phyloP scores from a whole-genome alignment of 148 eudicot species.

The Amaranthus palmeri region DNA sequence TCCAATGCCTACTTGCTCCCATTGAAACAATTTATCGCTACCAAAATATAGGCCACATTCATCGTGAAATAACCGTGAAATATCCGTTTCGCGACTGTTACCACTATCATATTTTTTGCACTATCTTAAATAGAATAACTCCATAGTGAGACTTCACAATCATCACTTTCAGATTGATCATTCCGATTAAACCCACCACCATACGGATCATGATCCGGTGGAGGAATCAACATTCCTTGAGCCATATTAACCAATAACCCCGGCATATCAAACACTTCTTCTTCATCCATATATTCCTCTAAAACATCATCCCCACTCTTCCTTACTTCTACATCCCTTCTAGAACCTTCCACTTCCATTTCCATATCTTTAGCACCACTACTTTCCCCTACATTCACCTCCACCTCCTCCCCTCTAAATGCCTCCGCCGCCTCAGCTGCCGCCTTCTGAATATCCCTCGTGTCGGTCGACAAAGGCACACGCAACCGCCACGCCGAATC shows the following conservation, averaged over 20 bases:
- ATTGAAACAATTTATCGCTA: too few species aligned
- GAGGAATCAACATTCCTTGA: slow-evolving; percentile 38
- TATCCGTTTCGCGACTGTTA: too few species aligned
- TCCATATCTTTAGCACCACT: background rate
- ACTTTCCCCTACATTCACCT: background rate
- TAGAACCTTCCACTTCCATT: slow-evolving; percentile 6
- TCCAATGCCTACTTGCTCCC: background rate
- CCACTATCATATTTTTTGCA: too few species aligned
- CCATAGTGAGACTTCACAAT: slow-evolving; percentile 30
- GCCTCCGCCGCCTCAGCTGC: slow-evolving; percentile 46
- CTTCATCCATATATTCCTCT: slow-evolving; percentile 28
- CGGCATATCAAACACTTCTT: slow-evolving; percentile 33
- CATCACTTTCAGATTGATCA: slow-evolving; percentile 16
- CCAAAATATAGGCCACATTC: too few species aligned
- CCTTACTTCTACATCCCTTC: background rate
- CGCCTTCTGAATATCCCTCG: slow-evolving; percentile 33
- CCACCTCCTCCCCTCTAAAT: slow-evolving; percentile 22
- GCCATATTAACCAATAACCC: slow-evolving; percentile 35
- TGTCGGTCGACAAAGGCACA: slow-evolving; percentile 19
- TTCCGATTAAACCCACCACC: slow-evolving; percentile 9
- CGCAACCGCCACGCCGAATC: slow-evolving; percentile 36
- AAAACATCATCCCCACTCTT: background rate
- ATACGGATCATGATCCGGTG: slow-evolving; percentile 19
- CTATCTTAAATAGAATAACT: slow-evolving; percentile 9
- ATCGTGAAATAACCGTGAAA: too few species aligned